Percentiles rank a stretch among this genome's conserved stretches.
phyloP scores from a whole-genome alignment of 768 basidiomycete genomes.

The Lactarius sanguifluus region DNA sequence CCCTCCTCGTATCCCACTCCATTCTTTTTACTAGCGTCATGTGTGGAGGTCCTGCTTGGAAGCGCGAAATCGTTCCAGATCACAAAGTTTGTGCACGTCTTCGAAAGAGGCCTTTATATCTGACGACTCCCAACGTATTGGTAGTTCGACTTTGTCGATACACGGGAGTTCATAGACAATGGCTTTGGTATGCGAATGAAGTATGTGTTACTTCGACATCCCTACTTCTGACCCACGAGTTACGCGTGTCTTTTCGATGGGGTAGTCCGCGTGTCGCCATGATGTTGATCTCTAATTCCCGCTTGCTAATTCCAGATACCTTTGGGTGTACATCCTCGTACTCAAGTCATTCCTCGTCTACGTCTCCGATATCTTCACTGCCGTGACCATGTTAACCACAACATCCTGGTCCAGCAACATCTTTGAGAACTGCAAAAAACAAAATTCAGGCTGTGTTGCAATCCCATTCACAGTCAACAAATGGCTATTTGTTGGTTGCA shows the following conservation, averaged over 20 bases:
- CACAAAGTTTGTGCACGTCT: conserved; percentile 71
- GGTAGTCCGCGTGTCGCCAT: background rate
- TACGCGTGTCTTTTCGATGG: background rate
- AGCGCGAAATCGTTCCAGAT: conserved; percentile 94
- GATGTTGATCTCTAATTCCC: conserved; percentile 8
- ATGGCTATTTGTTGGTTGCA: conserved; percentile 97
- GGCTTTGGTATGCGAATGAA: conserved; percentile 83
- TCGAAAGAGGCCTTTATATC: background rate
- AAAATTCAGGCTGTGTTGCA: conserved; percentile 66
- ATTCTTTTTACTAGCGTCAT: conserved; percentile 38
- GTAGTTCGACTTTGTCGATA: conserved; percentile 97
- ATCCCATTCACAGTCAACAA: conserved; percentile 88
- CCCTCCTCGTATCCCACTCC: conserved; percentile 13
- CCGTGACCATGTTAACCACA: conserved; percentile 93
- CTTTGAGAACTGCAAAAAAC: conserved; percentile 63
- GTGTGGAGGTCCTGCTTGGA: conserved; percentile 88
- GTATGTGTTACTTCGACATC: conserved; percentile 41
- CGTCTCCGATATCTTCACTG: conserved; percentile 96
- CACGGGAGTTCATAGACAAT: conserved; percentile 87
- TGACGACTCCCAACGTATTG: conserved; percentile 6
- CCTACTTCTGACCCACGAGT: background rate
- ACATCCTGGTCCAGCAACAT: conserved; percentile 90
- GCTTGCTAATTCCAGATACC: conserved; percentile 55
- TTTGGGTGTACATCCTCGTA: conserved; percentile 90
- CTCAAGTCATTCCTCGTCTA: conserved; percentile 97